Evolutionary conservation across 2,329 filamentous ascomycete species (phyloP).

Genomic region (Colletotrichum eleusines): DNA sequence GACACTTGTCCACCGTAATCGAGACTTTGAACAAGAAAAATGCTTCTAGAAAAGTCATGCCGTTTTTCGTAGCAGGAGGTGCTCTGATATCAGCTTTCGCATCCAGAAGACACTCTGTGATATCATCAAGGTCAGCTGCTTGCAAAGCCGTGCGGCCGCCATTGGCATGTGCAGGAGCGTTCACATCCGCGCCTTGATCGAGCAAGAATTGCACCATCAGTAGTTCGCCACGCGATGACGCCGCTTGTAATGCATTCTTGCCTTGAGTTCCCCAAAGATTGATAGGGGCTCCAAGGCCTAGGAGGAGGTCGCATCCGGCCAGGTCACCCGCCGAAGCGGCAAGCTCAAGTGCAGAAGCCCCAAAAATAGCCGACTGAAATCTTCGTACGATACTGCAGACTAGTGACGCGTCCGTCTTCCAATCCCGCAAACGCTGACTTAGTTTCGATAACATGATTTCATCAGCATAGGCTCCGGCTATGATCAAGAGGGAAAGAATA

Average conservation of each 20-base stretch:
- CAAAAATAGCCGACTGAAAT: background rate
- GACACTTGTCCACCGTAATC: no score
- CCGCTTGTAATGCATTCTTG: background rate
- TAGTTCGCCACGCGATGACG: fast-evolving
- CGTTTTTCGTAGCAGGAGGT: background rate
- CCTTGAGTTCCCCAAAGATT: fast-evolving
- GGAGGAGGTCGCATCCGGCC: background rate
- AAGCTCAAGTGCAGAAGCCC: background rate
- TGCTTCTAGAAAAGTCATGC: background rate
- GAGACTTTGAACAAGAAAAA: no score
- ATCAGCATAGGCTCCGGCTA: background rate
- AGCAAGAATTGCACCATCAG: background rate
- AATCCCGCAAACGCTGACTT: background rate
- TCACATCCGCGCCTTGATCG: background rate
- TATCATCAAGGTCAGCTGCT: fast-evolving
- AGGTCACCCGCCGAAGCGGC: background rate
- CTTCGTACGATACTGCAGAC: background rate
- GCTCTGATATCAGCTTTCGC: background rate
- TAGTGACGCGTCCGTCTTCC: fast-evolving
- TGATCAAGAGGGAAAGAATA: background rate
- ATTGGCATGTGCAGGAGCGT: background rate
- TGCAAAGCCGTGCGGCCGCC: conserved; percentile 12
- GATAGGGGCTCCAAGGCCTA: background rate
- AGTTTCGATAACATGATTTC: background rate
- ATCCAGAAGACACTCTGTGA: background rate